These are phyloP conservation scores for Trichophyton rubrum DNA, from an alignment of 2,329 filamentous ascomycete species.

Conservation along the genomic window DNA sequence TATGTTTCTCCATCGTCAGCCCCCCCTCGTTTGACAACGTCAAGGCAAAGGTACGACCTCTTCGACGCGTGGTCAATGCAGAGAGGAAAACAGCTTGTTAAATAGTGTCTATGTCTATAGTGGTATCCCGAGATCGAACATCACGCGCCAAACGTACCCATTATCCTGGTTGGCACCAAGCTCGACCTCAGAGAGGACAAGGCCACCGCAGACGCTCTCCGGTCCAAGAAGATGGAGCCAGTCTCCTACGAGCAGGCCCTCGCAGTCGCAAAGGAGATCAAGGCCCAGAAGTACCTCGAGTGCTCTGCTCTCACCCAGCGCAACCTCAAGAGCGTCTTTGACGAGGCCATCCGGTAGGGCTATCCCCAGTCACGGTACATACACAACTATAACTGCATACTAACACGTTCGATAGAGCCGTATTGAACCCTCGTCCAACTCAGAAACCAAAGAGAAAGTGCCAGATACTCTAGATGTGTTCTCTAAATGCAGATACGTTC, in stretches of 20 bases:
- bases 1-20: constrained; percentile 97
- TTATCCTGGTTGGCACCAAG: constrained; percentile 95
- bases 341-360: constrained; percentile 88
- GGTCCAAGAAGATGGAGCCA: constrained; percentile 91
- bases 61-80: neutral
- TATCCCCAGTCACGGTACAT: neutral
- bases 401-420: constrained; percentile 25
- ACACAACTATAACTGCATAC: neutral
- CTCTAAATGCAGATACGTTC: neutral
- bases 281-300: constrained; percentile 92
- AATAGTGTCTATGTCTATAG: constrained; percentile 36
- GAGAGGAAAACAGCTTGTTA: neutral
- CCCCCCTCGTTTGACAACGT: constrained; percentile 98
- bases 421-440: constrained; percentile 37
- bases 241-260: constrained; percentile 89
- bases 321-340: constrained; percentile 96
- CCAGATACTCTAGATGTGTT: constrained; percentile 7
- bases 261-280: constrained; percentile 82
- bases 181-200: constrained; percentile 87
- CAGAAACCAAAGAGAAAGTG: constrained; percentile 35
- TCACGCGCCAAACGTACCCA: constrained; percentile 86
- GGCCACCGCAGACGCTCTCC: constrained; percentile 65
- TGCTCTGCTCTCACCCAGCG: constrained; percentile 94
- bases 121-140: constrained; percentile 98
- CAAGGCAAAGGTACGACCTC: constrained; percentile 66